These are phyloP conservation scores for Cladobotryum protrusum DNA, from an alignment of 2,329 filamentous ascomycete genomes.

Conservation along the genomic window DNA sequence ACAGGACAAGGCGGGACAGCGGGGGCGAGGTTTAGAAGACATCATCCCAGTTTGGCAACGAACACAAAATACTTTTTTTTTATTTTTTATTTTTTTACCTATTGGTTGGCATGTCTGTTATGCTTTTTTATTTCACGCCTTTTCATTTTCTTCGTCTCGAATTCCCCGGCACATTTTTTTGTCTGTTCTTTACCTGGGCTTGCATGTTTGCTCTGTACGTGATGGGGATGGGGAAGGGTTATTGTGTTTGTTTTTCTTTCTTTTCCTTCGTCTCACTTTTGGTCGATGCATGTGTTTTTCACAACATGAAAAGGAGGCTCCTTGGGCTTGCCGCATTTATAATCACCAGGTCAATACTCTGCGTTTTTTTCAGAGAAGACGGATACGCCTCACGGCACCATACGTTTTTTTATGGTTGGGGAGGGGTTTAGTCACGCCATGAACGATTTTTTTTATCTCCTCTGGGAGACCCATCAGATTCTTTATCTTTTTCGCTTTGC, in stretches of 20 bases:
- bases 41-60: constrained; percentile 26
- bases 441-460: constrained; percentile 16
- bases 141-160: constrained; percentile 2
- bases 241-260: too few species aligned
- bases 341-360: constrained; percentile 4
- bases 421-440: constrained; percentile 10
- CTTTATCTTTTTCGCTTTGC: constrained; percentile 13
- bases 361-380: constrained; percentile 28
- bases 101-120: constrained; percentile 7
- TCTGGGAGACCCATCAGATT: too few species aligned
- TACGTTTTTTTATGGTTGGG: constrained; percentile 20
- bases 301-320: background rate
- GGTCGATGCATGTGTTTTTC: background rate
- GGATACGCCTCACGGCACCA: constrained; percentile 34
- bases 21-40: constrained; percentile 11
- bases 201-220: background rate
- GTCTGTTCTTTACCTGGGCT: background rate
- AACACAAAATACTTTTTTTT: constrained; percentile 14
- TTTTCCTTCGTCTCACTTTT: too few species aligned
- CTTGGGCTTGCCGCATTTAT: background rate
- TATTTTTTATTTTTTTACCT: background rate
- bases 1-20: background rate
- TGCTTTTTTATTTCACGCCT: background rate
- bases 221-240: too few species aligned
- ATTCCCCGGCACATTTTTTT: background rate